Evolutionary conservation across 352 stramenopile species (phyloP), one percentile per base, ranked within the genome.

Genomic region (Phytophthora melonis): DNA sequence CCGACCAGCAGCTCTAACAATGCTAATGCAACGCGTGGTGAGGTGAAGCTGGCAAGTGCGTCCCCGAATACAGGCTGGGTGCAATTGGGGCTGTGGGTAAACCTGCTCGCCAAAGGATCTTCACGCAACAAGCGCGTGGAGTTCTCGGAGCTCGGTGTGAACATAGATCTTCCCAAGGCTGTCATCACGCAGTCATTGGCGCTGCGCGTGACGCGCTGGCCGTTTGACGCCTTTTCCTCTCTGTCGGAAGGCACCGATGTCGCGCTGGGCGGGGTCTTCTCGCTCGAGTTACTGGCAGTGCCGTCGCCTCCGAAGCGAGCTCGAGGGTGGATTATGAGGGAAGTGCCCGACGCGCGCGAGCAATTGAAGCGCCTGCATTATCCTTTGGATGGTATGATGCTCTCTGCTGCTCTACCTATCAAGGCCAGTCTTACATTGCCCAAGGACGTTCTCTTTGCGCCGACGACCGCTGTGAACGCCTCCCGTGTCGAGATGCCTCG

Each of bases 51-150:
- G 41, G 83, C 79, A 43, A 91, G 82, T 57, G 75, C 73, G 2
- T 81, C 74, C 43, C 70, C 74, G 18, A 70, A 75, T 5, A 73
- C 70, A 30, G 71, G 78, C 16, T 80, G 74, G 62, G 66, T 92
- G 50, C 82, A 91, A 45, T 70, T 93, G 11, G 89, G 86, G 0
- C 54, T 93, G 27, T 95, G 88, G 88, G 71, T 93, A 11, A 93
- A 95, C 36, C 66, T 95, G 14, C 73, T 91, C 32, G 84, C 86
- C 9, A 93, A 93, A 72, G 86, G 85, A 0, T 91, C 81, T 8
- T 92, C 83, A 1, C 87, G 88, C 3, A 93, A 89, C 75, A 93
- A 93, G 53, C 81, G 82, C 25, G 88, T 95, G 30, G 87, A 95
- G 63, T 95, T 95, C 45, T 41, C 66, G 0, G 86, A 93, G 41